These are phyloP conservation scores for Ustulina deusta DNA, from an alignment of 2,329 filamentous ascomycete genomes.

Conservation along the genomic window DNA sequence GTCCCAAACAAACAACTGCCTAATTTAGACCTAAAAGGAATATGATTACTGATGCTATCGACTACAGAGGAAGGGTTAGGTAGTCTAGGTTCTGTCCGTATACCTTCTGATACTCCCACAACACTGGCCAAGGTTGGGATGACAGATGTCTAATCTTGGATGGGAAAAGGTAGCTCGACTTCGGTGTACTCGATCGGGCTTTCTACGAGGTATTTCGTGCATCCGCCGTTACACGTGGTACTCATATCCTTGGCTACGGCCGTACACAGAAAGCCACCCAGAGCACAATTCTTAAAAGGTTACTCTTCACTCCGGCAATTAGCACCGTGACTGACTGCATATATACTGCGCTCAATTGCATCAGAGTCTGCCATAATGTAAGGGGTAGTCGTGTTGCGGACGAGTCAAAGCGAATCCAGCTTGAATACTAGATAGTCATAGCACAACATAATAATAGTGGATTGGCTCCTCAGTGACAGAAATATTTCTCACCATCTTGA, in stretches of 20 bases:
- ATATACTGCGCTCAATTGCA: conserved; percentile 30
- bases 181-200: conserved; percentile 9
- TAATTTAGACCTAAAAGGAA: conserved; percentile 23
- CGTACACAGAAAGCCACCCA: conserved; percentile 34
- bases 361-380: conserved; percentile 6
- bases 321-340: not conserved
- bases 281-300: not conserved
- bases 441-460: conserved; percentile 1
- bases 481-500: not conserved
- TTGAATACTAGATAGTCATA: conserved; percentile 4
- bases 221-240: conserved; percentile 37
- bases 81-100: not conserved
- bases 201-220: conserved; percentile 26
- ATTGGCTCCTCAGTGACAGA: not conserved
- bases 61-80: not conserved
- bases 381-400: conserved; percentile 8
- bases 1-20: conserved; percentile 23
- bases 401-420: conserved; percentile 11
- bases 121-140: not conserved
- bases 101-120: not conserved
- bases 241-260: conserved; percentile 36
- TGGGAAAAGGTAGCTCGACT: conserved; percentile 2
- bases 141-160: not conserved
- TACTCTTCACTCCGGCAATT: conserved; percentile 3
- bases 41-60: conserved; percentile 32